Conservation (phyloP, 371 early-diverging fungal species). For the Homolaphlyctis polyrhiza region DNA sequence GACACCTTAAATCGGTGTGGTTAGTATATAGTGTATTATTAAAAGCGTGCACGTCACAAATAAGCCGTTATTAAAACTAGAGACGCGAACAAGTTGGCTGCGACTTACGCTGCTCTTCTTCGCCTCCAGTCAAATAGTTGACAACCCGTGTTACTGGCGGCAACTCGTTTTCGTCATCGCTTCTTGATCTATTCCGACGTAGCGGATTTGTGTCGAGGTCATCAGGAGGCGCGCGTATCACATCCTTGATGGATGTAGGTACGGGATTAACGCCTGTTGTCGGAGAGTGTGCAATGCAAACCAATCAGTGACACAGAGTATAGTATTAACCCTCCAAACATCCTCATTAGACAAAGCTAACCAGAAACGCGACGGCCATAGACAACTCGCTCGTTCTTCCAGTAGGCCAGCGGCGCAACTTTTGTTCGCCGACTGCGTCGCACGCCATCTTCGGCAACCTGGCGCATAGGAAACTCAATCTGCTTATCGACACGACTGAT, state of each 20-base stretch:
- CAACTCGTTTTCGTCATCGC: slow-evolving; percentile 9
- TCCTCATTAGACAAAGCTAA: no score
- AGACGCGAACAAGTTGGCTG: no score
- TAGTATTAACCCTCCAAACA: neutral
- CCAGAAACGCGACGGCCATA: slow-evolving; percentile 19
- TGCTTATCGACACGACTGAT: neutral
- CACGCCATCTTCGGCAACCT: slow-evolving; percentile 6
- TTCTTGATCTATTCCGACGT: neutral
- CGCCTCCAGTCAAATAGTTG: slow-evolving; percentile 17
- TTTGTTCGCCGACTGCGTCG: slow-evolving; percentile 26
- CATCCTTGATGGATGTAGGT: slow-evolving; percentile 8
- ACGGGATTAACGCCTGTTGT: no score
- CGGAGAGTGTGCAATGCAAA: no score
- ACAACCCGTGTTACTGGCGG: slow-evolving; percentile 19
- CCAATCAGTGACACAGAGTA: neutral
- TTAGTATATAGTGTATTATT: neutral
- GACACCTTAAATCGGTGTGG: slow-evolving; percentile 15
- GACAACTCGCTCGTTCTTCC: slow-evolving; percentile 28
- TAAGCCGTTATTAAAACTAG: neutral
- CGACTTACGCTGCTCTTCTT: slow-evolving; percentile 12
- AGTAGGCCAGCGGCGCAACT: slow-evolving; percentile 26
- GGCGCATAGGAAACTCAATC: neutral
- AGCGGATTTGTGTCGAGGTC: slow-evolving; percentile 6
- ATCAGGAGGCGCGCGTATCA: slow-evolving; percentile 15
- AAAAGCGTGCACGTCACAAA: neutral